These are phyloP conservation scores for Phytophthora europaea DNA, from an alignment of 352 stramenopile species.

Conservation along the genomic window DNA sequence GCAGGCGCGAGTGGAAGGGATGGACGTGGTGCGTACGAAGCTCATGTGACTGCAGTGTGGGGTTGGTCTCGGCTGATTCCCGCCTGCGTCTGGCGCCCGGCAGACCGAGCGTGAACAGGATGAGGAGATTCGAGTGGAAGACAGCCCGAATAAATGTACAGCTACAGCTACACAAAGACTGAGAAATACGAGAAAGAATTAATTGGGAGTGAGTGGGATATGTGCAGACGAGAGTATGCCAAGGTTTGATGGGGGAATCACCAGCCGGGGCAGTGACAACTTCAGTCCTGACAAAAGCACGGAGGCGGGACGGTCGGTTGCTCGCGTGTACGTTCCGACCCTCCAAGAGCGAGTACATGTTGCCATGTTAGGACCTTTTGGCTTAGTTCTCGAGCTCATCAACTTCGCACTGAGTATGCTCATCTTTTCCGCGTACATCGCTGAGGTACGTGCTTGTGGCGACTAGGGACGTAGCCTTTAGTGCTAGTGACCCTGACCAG, in stretches of 20 bases:
- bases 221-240: slow-evolving; percentile 22
- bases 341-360: slow-evolving; percentile 51
- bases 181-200: neutral
- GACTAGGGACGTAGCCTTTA: neutral
- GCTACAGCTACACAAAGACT: neutral
- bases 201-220: neutral
- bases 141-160: slow-evolving; percentile 32
- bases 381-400: slow-evolving; percentile 60
- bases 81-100: neutral
- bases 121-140: slow-evolving; percentile 23
- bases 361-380: slow-evolving; percentile 44
- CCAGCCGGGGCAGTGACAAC: slow-evolving; percentile 1
- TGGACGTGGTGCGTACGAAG: slow-evolving; percentile 5
- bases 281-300: slow-evolving; percentile 8
- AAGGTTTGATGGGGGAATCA: slow-evolving; percentile 19
- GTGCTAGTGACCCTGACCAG: neutral
- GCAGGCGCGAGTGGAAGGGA: neutral
- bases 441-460: slow-evolving; percentile 43
- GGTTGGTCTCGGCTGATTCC: neutral
- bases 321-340: slow-evolving; percentile 58
- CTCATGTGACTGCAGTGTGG: neutral
- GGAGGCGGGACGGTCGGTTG: slow-evolving; percentile 36
- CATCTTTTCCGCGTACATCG: slow-evolving; percentile 71
- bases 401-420: slow-evolving; percentile 72
- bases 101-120: slow-evolving; percentile 16